A percentile compares a stretch with the other conserved stretches of the same genome.
These are phyloP conservation scores for Tolypocladium sp. DNA, from an alignment of 2,329 filamentous ascomycete genomes.

Conservation along the genomic window DNA sequence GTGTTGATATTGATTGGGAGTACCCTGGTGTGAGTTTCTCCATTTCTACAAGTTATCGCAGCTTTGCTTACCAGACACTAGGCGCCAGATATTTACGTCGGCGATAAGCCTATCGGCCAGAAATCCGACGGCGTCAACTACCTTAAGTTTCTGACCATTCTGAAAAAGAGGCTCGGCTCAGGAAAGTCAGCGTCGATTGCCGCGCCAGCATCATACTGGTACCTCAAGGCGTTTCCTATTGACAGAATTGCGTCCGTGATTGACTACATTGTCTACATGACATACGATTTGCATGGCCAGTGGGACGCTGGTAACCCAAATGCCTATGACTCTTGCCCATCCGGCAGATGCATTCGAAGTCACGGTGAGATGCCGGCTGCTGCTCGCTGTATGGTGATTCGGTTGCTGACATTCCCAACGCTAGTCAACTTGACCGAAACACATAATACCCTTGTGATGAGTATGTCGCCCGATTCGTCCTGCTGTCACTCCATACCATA, in stretches of 20 bases:
- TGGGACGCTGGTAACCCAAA: background rate
- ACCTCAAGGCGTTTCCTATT: slow-evolving; percentile 21
- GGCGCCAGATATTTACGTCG: no score
- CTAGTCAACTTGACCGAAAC: background rate
- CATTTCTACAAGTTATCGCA: no score
- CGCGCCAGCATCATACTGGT: slow-evolving; percentile 23
- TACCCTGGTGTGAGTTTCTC: slow-evolving; percentile 19
- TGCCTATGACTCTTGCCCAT: background rate
- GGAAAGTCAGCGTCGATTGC: slow-evolving; percentile 20
- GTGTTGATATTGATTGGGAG: slow-evolving; percentile 33
- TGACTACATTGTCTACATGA: slow-evolving; percentile 28
- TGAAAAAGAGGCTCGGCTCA: slow-evolving; percentile 1
- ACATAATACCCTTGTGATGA: background rate
- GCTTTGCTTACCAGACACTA: no score
- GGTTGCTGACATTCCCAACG: background rate
- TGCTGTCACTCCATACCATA: no score
- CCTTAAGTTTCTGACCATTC: slow-evolving; percentile 5
- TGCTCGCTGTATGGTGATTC: no score
- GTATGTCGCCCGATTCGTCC: background rate
- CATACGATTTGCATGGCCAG: slow-evolving; percentile 22
- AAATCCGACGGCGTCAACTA: slow-evolving; percentile 6
- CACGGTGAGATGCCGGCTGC: background rate
- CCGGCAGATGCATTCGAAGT: background rate
- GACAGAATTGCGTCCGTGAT: slow-evolving; percentile 8
- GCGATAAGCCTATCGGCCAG: background rate